A percentile compares a stretch with the other conserved stretches of the same genome.
phyloP scores from a whole-genome alignment of 805 yeast species.

The Tetrapisispora arboricola region DNA sequence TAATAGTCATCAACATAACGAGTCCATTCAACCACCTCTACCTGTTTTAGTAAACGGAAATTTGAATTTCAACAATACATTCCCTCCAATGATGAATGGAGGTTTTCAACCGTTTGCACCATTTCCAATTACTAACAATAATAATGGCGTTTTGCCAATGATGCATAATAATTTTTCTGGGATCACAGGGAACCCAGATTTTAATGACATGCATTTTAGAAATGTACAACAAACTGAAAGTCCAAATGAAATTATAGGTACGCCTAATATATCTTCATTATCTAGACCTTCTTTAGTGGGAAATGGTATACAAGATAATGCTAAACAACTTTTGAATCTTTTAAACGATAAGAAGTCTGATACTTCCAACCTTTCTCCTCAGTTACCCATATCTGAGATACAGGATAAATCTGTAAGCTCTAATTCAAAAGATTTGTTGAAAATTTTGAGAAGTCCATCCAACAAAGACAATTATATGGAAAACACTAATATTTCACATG shows the following conservation, averaged over 20 bases:
- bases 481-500: not conserved
- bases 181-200: slow-evolving; percentile 2
- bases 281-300: slow-evolving; percentile 30
- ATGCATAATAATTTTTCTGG: slow-evolving; percentile 1
- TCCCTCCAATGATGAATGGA: slow-evolving; percentile 3
- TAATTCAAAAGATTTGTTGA: slow-evolving; percentile 13
- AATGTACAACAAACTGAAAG: not conserved
- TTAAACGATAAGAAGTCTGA: slow-evolving; percentile 23
- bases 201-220: not conserved
- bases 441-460: slow-evolving; percentile 6
- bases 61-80: not conserved
- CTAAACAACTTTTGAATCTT: slow-evolving; percentile 29
- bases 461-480: no score
- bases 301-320: slow-evolving; percentile 6
- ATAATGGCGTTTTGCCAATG: slow-evolving; percentile 9
- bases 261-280: slow-evolving; percentile 34
- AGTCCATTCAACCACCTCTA: slow-evolving; percentile 4
- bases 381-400: slow-evolving; percentile 3
- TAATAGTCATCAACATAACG: slow-evolving; percentile 2
- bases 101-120: slow-evolving; percentile 27
- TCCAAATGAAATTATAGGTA: slow-evolving; percentile 8
- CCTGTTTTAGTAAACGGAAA: slow-evolving; percentile 4
- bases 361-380: not conserved
- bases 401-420: not conserved
- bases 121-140: slow-evolving; percentile 18